Evolutionary conservation across 441 rosid genomes (phyloP).

Genomic region (Adansonia grandidieri): DNA sequence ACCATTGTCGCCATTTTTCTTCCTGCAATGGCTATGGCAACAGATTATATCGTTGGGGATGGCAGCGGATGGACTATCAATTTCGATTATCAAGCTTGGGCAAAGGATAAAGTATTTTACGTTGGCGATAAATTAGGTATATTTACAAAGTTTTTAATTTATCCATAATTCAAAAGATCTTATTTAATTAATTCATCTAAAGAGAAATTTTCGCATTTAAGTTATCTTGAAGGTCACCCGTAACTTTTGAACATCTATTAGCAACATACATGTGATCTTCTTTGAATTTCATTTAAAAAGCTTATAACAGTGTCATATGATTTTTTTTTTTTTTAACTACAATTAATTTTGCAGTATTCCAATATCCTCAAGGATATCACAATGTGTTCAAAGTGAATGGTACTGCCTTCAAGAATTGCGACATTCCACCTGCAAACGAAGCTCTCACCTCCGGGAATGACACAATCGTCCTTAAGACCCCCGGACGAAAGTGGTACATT

Average conservation of each 20-base stretch:
- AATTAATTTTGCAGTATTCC: slow-evolving; percentile 35
- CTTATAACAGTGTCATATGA: neutral
- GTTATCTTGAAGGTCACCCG: neutral
- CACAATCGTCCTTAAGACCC: slow-evolving; percentile 29
- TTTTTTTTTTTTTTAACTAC: neutral
- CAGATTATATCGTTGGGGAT: slow-evolving; percentile 43
- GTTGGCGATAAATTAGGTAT: slow-evolving; percentile 49
- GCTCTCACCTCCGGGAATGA: slow-evolving; percentile 37
- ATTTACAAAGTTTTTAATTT: neutral
- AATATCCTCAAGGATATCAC: slow-evolving; percentile 34
- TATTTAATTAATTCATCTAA: no score
- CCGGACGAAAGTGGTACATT: slow-evolving; percentile 46
- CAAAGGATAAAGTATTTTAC: slow-evolving; percentile 37
- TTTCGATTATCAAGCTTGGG: slow-evolving; percentile 43
- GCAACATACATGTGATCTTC: neutral
- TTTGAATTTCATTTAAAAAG: neutral
- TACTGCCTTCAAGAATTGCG: slow-evolving; percentile 36
- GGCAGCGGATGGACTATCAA: slow-evolving; percentile 32
- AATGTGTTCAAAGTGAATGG: slow-evolving; percentile 41
- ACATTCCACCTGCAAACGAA: neutral
- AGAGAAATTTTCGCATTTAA: neutral
- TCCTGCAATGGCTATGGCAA: slow-evolving; percentile 40
- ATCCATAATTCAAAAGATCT: no score
- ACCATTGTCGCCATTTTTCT: neutral
- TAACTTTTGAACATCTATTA: no score